Base-by-base conservation (phyloP, 2,329 filamentous ascomycete species). In the Metarhizium guizhouense region DNA sequence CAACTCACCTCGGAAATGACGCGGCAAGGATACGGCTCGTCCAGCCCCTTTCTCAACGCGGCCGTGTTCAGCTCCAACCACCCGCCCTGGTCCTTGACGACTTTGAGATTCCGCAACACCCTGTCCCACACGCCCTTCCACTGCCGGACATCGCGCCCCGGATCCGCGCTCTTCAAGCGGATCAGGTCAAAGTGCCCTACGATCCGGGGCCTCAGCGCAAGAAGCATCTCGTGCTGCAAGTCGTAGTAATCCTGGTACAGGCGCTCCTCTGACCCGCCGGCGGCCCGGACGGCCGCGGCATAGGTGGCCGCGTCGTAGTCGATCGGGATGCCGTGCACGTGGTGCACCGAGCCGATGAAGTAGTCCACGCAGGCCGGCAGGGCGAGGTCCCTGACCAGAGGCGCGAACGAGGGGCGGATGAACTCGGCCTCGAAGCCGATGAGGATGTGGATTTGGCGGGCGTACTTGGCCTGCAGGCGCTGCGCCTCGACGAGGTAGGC, bases 141-240 rank as follows among this genome's bases (percentile, higher is more conserved):
- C 50, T 67, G 67, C 43, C 74, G 74, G 56, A 90, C 76, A 60
- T 85, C 83, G 43, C 80, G 70, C 51, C 80, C 81, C 0, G 87
- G 86, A 20, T 87, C 77, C 56, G 83, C 80, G 63, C 88, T 91
- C 68, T 94, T 78, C 60, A 99, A 74, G 13, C 93, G 79, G 54
- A 97, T 87, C 20, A 99, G 81, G 72, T 99, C 94, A 68, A 99
- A 95, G 72, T 99, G 94, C 0, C 92, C 94, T 4, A 99, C 86
- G 13, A 99, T 79, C 7, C 82, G 82, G 36, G 94, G 94, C 62
- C 76, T 75, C 60, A 96, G 71, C 7, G 80, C 76, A 54, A 72
- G 70, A 50, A 99, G 76, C 92, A 99, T 95, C 20, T 84, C 83
- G 58, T 81, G 79, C 74, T 97, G 94, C 62, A 85, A 76, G 69